phyloP scores from a whole-genome alignment of 306 rosid species.

The Begonia peltatifolia region DNA sequence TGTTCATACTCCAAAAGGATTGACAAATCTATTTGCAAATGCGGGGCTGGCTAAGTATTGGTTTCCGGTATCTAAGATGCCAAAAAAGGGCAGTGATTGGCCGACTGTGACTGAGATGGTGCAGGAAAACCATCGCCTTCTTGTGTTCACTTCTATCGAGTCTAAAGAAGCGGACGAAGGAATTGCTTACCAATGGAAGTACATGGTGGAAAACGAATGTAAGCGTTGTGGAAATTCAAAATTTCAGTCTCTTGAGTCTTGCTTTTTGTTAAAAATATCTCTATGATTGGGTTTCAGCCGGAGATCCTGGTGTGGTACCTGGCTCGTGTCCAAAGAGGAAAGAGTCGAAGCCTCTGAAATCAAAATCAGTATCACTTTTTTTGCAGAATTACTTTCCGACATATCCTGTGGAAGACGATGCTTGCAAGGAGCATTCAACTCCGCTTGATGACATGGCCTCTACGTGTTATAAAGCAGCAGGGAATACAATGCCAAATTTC shows the following conservation, averaged over 20 bases:
- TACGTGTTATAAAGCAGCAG: constrained; percentile 85
- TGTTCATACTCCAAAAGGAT: constrained; percentile 71
- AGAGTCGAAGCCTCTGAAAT: constrained; percentile 72
- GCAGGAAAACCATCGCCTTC: constrained; percentile 65
- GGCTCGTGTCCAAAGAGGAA: constrained; percentile 79
- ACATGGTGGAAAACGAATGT: constrained; percentile 94
- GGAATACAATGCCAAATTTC: constrained; percentile 67
- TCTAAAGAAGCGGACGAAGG: constrained; percentile 91
- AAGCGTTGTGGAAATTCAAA: constrained; percentile 15
- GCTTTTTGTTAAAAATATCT: constrained; percentile 4
- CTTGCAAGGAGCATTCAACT: constrained; percentile 94
- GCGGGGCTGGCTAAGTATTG: constrained; percentile 77
- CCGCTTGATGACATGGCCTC: constrained; percentile 72
- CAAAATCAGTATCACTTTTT: constrained; percentile 60
- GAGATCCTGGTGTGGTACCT: constrained; percentile 75
- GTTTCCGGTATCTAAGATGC: constrained; percentile 86
- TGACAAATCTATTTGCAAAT: constrained; percentile 45
- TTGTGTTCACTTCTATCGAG: constrained; percentile 78
- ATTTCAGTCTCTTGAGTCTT: constrained; percentile 3
- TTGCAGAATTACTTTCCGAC: constrained; percentile 84
- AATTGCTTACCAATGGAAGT: constrained; percentile 88
- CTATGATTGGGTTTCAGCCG: constrained; percentile 47
- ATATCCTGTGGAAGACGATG: constrained; percentile 79
- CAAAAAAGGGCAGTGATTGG: constrained; percentile 72
- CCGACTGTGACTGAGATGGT: constrained; percentile 78